phyloP scores from a whole-genome alignment of 257 asterid species.

The Nyctanthes arbortristis region DNA sequence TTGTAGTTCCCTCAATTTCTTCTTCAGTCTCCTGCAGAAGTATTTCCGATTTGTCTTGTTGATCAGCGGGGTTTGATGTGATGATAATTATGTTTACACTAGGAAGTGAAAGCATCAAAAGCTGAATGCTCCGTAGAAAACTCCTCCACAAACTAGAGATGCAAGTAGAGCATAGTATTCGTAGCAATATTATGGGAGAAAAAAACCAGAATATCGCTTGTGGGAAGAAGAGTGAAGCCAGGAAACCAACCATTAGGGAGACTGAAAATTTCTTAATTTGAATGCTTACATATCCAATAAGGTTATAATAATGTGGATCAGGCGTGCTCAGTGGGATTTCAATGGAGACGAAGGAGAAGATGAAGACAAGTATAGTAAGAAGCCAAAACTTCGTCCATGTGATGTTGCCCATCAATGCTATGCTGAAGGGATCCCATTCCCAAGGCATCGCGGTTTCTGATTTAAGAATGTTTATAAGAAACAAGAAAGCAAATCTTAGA shows the following conservation, averaged over 20 bases:
- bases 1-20: too few species aligned
- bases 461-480: not conserved
- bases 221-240: constrained; percentile 11
- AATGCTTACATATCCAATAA: not conserved
- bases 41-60: too few species aligned
- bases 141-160: not conserved
- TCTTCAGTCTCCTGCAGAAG: not conserved
- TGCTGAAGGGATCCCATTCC: not conserved
- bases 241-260: not conserved
- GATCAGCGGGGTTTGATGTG: not conserved
- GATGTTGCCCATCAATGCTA: not conserved
- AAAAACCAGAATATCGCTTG: constrained; percentile 16
- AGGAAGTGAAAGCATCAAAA: not conserved
- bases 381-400: not conserved
- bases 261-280: constrained; percentile 4
- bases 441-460: not conserved
- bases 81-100: not conserved
- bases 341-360: constrained; percentile 12
- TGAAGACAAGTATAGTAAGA: constrained; percentile 1
- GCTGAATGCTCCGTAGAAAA: not conserved
- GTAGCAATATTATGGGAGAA: constrained; percentile 3
- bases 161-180: constrained; percentile 3
- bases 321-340: not conserved
- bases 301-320: not conserved
- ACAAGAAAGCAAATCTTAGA: not conserved